These are phyloP conservation scores for Geosmithia morbida DNA, from an alignment of 2,329 filamentous ascomycete species.

Conservation along the genomic window DNA sequence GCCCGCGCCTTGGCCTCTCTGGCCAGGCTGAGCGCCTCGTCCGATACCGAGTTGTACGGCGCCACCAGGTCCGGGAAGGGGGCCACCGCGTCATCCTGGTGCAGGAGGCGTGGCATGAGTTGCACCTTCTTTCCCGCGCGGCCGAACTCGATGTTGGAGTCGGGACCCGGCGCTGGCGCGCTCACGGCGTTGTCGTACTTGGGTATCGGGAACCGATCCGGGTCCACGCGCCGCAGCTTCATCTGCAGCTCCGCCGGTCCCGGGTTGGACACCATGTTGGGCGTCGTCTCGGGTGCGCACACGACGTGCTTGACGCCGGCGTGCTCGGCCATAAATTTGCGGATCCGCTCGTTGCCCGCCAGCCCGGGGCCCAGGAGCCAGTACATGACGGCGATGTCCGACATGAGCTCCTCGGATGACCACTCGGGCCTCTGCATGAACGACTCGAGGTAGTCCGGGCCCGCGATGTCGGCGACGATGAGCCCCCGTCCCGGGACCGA, in stretches of 20 bases:
- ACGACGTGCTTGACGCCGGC: slow-evolving; percentile 57
- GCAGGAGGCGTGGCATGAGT: slow-evolving; percentile 29
- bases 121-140: slow-evolving; percentile 28
- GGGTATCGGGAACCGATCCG: slow-evolving; percentile 57
- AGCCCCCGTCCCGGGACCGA: slow-evolving; percentile 56
- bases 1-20: slow-evolving; percentile 26
- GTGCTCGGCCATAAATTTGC: slow-evolving; percentile 53
- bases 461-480: slow-evolving; percentile 68
- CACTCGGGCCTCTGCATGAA: slow-evolving; percentile 63
- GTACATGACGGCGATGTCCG: slow-evolving; percentile 51
- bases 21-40: slow-evolving; percentile 28
- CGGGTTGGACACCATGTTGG: slow-evolving; percentile 61
- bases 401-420: slow-evolving; percentile 48
- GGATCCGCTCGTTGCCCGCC: slow-evolving; percentile 44
- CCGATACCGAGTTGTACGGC: slow-evolving; percentile 11
- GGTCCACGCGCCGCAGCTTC: slow-evolving; percentile 58
- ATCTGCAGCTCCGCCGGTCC: slow-evolving; percentile 52
- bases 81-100: slow-evolving; percentile 30
- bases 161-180: slow-evolving; percentile 8
- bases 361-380: slow-evolving; percentile 72
- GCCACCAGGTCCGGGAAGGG: slow-evolving; percentile 30
- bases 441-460: slow-evolving; percentile 51
- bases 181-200: slow-evolving; percentile 39
- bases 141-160: slow-evolving; percentile 19
- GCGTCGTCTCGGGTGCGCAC: slow-evolving; percentile 57